These are phyloP conservation scores for Penicillium salamii DNA, from an alignment of 495 filamentous ascomycete species.

Conservation along the genomic window DNA sequence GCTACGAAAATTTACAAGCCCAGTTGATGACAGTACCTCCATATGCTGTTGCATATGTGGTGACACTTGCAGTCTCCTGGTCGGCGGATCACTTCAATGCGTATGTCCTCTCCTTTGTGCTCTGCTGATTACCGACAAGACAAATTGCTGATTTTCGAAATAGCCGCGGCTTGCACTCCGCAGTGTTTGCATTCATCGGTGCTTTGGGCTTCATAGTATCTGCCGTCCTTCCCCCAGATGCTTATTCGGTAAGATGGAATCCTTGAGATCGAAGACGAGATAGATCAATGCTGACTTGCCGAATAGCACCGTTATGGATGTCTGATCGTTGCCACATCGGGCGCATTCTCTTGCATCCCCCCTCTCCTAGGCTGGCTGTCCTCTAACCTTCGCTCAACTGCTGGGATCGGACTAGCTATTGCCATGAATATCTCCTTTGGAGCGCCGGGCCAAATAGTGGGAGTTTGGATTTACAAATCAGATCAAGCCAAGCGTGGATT, in stretches of 20 bases:
- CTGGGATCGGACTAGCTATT: conserved; percentile 62
- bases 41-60: conserved; percentile 65
- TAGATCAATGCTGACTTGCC: not conserved
- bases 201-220: conserved; percentile 65
- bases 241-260: conserved; percentile 43
- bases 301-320: conserved; percentile 61
- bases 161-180: conserved; percentile 57
- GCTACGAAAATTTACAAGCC: conserved; percentile 57
- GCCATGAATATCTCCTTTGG: conserved; percentile 66
- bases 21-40: conserved; percentile 79
- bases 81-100: conserved; percentile 68
- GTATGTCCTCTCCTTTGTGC: conserved; percentile 15
- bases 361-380: conserved; percentile 69
- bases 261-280: not conserved
- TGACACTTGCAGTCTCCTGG: conserved; percentile 55
- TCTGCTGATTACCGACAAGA: too few species aligned
- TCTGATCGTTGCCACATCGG: conserved; percentile 63
- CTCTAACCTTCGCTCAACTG: conserved; percentile 64
- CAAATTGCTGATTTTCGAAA: not conserved
- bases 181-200: conserved; percentile 55
- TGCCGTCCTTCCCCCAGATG: conserved; percentile 57
- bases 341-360: conserved; percentile 56
- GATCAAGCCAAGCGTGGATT: conserved; percentile 58
- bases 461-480: conserved; percentile 70
- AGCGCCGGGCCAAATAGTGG: conserved; percentile 65